Conservation (phyloP, 495 filamentous ascomycete genomes). For the Coniosporium apollinis region DNA sequence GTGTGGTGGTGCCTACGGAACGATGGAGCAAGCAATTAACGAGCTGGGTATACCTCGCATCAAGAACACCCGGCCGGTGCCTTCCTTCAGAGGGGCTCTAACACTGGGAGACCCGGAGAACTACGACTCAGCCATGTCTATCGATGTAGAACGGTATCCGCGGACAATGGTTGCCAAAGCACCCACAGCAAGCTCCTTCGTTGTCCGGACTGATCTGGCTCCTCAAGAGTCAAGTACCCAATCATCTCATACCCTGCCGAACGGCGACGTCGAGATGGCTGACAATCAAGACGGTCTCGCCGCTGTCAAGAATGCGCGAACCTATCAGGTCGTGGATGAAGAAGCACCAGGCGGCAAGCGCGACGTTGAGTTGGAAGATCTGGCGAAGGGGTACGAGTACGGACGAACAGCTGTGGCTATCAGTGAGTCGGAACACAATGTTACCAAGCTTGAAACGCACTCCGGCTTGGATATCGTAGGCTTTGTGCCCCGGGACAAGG, state of each 20-base stretch:
- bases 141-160: constrained; percentile 82
- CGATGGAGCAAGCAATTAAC: constrained; percentile 69
- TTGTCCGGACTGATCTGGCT: constrained; percentile 31
- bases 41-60: constrained; percentile 57
- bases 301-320: constrained; percentile 50
- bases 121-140: constrained; percentile 61
- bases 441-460: constrained; percentile 64
- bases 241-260: constrained; percentile 30
- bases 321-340: constrained; percentile 65
- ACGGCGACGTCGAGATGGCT: constrained; percentile 27
- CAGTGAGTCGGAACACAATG: constrained; percentile 60
- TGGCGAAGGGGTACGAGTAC: constrained; percentile 89
- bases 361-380: constrained; percentile 66
- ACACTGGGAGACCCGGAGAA: constrained; percentile 60
- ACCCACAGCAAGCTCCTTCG: constrained; percentile 59
- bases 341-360: constrained; percentile 59
- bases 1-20: constrained; percentile 57
- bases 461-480: constrained; percentile 67
- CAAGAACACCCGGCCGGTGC: constrained; percentile 53
- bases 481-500: constrained; percentile 60
- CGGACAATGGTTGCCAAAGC: constrained; percentile 60
- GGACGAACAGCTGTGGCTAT: constrained; percentile 85
- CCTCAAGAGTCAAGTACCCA: constrained; percentile 29
- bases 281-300: constrained; percentile 35
- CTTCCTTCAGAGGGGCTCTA: constrained; percentile 62